Evolutionary conservation across 2,329 filamentous ascomycete genomes (phyloP), one percentile per base, ranked within the genome.

Genomic region (Fusarium clavum): DNA sequence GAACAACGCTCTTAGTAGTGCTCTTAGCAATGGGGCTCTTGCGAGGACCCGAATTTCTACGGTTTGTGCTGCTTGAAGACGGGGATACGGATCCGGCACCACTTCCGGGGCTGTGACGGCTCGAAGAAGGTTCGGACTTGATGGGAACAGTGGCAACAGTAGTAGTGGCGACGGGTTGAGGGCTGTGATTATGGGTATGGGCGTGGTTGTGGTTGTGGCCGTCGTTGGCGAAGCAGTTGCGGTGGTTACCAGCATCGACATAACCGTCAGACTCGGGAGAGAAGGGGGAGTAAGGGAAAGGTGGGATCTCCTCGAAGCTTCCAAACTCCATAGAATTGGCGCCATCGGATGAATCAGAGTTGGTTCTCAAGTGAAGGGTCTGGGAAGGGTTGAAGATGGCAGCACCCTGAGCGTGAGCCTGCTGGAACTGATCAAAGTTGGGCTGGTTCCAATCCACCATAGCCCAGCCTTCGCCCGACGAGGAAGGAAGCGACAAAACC

Each of bases 311-410:
- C 78, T 97, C 94, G 74, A 92, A 97, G 82, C 93, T 96, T 69
- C 89, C 83, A 86, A 94, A 79, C 82, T 93, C 78, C 84, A 91
- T 77, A 77, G 91, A 83, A 79, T 87, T 84, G 79, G 88, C 80
- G 73, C 90, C 88, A 34, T 94, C 91, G 2, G 92, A 96, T 4
- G 94, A 96, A 75, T 97, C 93, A 6, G 94, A 97, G 75, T 92
- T 90, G 57, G 91, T 94, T 73, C 94, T 89, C 76, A 97, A 87
- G 82, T 98, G 95, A 54, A 98, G 84, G 2, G 94, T 97, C 82
- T 97, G 92, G 67, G 91, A 90, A 3, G 95, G 95, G 81, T 98
- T 97, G 85, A 97, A 97, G 76, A 97, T 94, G 71, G 92, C 90
- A 43, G 84, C 80, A 67, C 84, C 88, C 54, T 88, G 87, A 8